Conservation (phyloP, 495 filamentous ascomycete species). For the Oidiodendron maius region DNA sequence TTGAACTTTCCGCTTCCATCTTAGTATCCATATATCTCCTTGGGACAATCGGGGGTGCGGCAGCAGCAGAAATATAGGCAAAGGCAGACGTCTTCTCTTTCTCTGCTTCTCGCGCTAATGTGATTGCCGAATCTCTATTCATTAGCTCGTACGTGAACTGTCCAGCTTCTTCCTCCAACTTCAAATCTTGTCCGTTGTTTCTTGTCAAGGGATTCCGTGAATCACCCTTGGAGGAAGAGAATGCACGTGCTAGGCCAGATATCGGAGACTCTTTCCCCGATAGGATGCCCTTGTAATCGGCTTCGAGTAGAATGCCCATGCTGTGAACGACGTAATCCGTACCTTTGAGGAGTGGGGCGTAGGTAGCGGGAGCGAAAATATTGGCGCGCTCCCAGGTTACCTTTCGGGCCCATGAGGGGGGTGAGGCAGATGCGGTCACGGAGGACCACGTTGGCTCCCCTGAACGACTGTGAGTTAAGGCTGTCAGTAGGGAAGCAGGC, state of each 20-base stretch:
- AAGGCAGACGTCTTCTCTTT: constrained; percentile 60
- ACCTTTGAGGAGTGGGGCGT: constrained; percentile 60
- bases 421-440: constrained; percentile 63
- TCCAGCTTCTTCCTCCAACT: constrained; percentile 57
- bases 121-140: constrained; percentile 84
- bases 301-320: constrained; percentile 95
- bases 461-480: constrained; percentile 60
- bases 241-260: constrained; percentile 69
- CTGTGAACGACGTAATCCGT: constrained; percentile 85
- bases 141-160: constrained; percentile 96
- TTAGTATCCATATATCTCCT: constrained; percentile 86
- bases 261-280: constrained; percentile 72
- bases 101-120: constrained; percentile 75
- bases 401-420: constrained; percentile 73
- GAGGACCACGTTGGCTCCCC: constrained; percentile 80
- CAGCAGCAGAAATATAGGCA: constrained; percentile 83
- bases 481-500: constrained; percentile 3
- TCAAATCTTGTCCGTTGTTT: constrained; percentile 48
- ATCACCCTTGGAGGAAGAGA: constrained; percentile 56
- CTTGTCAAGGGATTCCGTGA: constrained; percentile 61
- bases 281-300: constrained; percentile 93
- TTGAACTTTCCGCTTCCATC: constrained; percentile 78
- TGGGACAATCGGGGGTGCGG: constrained; percentile 77
- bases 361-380: constrained; percentile 74
- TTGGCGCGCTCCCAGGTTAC: constrained; percentile 86